Evolutionary conservation across 208 protist species (phyloP), one percentile per base, ranked within the genome.

Genomic region (Trypanosoma scelopori): DNA sequence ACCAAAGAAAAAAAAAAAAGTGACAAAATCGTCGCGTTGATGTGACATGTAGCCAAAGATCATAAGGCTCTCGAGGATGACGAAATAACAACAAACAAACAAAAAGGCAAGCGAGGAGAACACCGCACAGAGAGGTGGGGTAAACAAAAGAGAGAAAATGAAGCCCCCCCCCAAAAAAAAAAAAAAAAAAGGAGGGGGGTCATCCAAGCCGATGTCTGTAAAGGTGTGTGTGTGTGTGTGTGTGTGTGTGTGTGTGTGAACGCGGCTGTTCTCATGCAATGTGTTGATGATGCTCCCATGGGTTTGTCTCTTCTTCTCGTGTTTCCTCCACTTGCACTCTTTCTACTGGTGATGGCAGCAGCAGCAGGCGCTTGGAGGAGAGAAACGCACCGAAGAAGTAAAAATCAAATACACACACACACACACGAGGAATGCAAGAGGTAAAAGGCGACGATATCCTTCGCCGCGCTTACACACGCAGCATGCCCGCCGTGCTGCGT

Each of bases 381-480:
- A n/a, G n/a, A n/a, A n/a, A n/a, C n/a, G n/a, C n/a, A 12, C 20
- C 45, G 20, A 57, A 3, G 41, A 55, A 20, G 3, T 53, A 53
- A 16, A 43, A 55, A 20, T 3, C 42, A 53, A 16, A 43, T 25
- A 42, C 15, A 42, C 32, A 41, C 32, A 9, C 9, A 9, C 32
- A 5, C 27, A 43, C 11, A 23, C 22, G 12, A 45, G 22, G 22
- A 65, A 65, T 65, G 65, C 5, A 6, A 27, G 52, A 52, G 16
- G 23, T 1, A 22, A 39, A 18, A 18, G 37, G 28, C 2, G 23
- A 25, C 1, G 48, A 48, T 16, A 27, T 42, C 6, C 64, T 91
- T 47, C 66, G 79, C 16, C 61, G 84, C 0, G 32, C 73, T 5
- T 93, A 89, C 71, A 89, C 82, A 12, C 82, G 87, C 7, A 89